Conservation (phyloP, 2,329 filamentous ascomycete genomes). For the Cordyceps farinosa region DNA sequence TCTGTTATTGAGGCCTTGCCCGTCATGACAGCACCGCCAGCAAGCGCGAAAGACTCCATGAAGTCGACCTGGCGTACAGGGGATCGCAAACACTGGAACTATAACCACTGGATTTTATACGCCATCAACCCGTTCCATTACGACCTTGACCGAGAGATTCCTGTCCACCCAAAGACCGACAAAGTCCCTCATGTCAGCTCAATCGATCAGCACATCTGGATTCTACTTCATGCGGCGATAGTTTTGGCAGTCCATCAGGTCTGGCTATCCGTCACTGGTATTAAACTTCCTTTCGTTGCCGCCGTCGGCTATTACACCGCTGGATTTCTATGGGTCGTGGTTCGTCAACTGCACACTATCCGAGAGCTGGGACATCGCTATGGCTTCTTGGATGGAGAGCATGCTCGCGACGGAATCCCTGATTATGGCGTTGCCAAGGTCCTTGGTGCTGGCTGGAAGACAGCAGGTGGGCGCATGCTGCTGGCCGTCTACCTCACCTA, state of each 20-base stretch:
- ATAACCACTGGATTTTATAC: constrained; percentile 30
- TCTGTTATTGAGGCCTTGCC: background rate
- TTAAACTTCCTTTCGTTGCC: constrained; percentile 27
- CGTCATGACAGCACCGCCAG: constrained; percentile 10
- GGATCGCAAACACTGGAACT: constrained; percentile 27
- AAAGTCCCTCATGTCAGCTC: constrained; percentile 35
- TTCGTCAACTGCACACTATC: constrained; percentile 35
- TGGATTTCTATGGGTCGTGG: constrained; percentile 35
- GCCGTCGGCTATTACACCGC: constrained; percentile 35
- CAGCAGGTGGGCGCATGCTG: constrained; percentile 30
- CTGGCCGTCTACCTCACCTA: constrained; percentile 33
- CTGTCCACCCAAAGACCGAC: constrained; percentile 36
- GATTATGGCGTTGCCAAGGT: constrained; percentile 34
- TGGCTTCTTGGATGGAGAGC: constrained; percentile 41
- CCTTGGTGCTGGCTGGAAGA: constrained; percentile 30
- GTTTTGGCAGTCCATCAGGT: constrained; percentile 35
- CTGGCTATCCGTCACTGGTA: constrained; percentile 28
- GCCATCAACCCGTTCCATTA: constrained; percentile 27
- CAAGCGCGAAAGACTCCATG: constrained; percentile 31
- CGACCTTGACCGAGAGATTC: constrained; percentile 29
- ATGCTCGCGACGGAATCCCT: constrained; percentile 38
- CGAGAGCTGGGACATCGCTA: constrained; percentile 34
- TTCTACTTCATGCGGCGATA: constrained; percentile 34
- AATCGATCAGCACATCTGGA: constrained; percentile 34
- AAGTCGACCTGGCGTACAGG: constrained; percentile 34